Conservation (phyloP, 2,329 filamentous ascomycete species). For the Pseudopithomyces chartarum region DNA sequence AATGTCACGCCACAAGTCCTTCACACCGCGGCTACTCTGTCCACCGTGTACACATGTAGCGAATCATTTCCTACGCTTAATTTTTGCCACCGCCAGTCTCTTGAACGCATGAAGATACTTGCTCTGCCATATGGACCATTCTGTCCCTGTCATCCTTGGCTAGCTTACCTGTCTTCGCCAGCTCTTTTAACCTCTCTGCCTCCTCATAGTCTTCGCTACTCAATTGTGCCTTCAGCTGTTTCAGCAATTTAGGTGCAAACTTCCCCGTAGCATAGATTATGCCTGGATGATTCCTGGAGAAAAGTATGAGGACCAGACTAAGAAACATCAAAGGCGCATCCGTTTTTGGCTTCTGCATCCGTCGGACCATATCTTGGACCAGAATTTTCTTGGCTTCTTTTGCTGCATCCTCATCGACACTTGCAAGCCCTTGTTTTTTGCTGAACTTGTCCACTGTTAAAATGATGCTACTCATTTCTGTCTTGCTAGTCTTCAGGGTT, state of each 20-base stretch:
- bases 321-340: constrained; percentile 47
- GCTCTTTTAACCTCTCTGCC: constrained; percentile 46
- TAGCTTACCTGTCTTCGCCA: constrained; percentile 39
- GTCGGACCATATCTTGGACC: constrained; percentile 38
- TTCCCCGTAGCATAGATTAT: constrained; percentile 49
- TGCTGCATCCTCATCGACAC: constrained; percentile 10
- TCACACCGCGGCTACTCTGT: too few relatives aligned
- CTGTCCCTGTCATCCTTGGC: constrained; percentile 35
- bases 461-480: constrained; percentile 14
- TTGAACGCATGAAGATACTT: not conserved
- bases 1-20: too few relatives aligned
- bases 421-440: constrained; percentile 37
- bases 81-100: not conserved
- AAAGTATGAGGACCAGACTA: constrained; percentile 40
- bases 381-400: constrained; percentile 28
- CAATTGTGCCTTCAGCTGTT: constrained; percentile 34
- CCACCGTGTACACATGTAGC: too few relatives aligned
- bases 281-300: constrained; percentile 34
- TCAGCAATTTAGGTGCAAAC: constrained; percentile 48
- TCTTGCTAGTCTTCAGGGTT: constrained; percentile 21
- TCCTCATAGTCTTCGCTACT: constrained; percentile 29
- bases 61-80: too few relatives aligned
- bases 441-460: constrained; percentile 37
- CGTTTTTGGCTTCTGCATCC: constrained; percentile 41
- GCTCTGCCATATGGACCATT: constrained; percentile 40